Conservation (phyloP, 164 flowering plant species). For the Berberis thunbergii region DNA sequence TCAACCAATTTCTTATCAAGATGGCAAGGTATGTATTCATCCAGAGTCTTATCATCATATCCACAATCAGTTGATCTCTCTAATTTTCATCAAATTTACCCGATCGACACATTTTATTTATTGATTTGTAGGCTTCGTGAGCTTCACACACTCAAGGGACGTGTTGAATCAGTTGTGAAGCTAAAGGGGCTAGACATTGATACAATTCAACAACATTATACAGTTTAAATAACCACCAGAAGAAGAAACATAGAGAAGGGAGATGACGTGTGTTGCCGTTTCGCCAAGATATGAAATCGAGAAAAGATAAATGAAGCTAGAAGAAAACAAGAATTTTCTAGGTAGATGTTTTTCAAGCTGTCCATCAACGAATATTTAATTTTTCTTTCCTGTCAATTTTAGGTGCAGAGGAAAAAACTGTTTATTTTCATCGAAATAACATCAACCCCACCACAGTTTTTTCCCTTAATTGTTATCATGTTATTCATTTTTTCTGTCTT, state of each 20-base stretch:
- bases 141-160: conserved; percentile 51
- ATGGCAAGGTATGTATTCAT: background rate
- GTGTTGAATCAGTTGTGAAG: conserved; percentile 73
- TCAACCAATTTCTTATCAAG: background rate
- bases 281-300: background rate
- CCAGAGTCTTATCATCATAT: background rate
- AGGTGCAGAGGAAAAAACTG: conserved; percentile 1
- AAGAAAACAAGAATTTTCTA: conserved; percentile 1
- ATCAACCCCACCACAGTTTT: conserved; percentile 3
- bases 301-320: conserved; percentile 1
- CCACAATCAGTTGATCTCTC: background rate
- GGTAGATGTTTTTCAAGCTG: conserved; percentile 8
- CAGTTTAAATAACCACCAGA: conserved; percentile 25
- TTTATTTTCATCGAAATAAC: conserved; percentile 2
- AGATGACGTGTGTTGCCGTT: background rate
- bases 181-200: conserved; percentile 68
- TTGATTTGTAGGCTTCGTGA: background rate
- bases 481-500: background rate
- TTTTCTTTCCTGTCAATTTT: conserved; percentile 12
- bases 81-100: background rate
- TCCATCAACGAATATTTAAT: background rate
- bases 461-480: background rate
- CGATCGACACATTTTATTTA: background rate
- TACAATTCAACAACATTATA: conserved; percentile 67
- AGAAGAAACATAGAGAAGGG: background rate